Evolutionary conservation across 1,284 basidiomycete genomes (phyloP).

Genomic region (Thelephora terrestris): DNA sequence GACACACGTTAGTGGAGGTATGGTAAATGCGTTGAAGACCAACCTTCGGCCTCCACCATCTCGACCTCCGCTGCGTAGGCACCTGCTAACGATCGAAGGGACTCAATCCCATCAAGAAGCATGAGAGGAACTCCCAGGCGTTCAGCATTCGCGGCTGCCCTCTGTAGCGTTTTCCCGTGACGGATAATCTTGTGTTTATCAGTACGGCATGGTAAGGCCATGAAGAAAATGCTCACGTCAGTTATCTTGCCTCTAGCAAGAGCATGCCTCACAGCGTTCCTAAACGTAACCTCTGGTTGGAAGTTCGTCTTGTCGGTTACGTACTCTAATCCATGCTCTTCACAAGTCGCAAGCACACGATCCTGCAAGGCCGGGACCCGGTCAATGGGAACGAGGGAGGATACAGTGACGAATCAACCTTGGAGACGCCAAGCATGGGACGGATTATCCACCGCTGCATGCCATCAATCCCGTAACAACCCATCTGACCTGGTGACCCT

Average conservation of each 20-base stretch:
- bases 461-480: constrained; percentile 41
- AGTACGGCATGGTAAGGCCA: constrained; percentile 4
- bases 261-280: constrained; percentile 56
- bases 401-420: constrained; percentile 32
- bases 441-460: constrained; percentile 59
- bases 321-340: constrained; percentile 47
- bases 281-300: constrained; percentile 54
- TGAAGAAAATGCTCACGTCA: background rate
- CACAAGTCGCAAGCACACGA: constrained; percentile 65
- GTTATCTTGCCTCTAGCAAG: constrained; percentile 18
- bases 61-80: constrained; percentile 4
- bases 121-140: background rate
- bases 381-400: background rate
- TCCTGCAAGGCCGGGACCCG: constrained; percentile 32
- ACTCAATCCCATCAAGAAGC: background rate
- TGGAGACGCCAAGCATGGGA: constrained; percentile 53
- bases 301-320: constrained; percentile 61
- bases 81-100: constrained; percentile 4
- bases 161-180: constrained; percentile 9
- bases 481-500: constrained; percentile 20
- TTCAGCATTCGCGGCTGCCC: constrained; percentile 2
- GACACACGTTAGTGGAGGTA: background rate
- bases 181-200: background rate
- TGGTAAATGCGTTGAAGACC: background rate
- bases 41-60: constrained; percentile 17